Conservation (phyloP, 257 asterid genomes). For the Misopates orontium region DNA sequence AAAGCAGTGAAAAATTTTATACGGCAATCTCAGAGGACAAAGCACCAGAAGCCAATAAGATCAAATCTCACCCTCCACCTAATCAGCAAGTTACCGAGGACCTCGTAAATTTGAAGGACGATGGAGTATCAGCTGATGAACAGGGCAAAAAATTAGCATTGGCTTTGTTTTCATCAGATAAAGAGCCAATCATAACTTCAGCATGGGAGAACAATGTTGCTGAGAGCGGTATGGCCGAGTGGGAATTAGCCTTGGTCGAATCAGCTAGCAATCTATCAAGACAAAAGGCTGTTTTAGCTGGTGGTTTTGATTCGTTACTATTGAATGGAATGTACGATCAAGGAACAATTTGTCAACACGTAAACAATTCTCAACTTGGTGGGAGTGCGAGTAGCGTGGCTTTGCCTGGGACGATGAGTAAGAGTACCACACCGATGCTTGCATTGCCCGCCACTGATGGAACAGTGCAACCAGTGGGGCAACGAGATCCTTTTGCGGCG, state of each 20-base stretch:
- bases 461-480: constrained; percentile 54
- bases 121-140: constrained; percentile 72
- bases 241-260: constrained; percentile 89
- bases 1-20: no score
- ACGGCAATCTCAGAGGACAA: no score
- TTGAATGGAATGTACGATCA: constrained; percentile 86
- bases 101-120: constrained; percentile 75
- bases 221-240: constrained; percentile 74
- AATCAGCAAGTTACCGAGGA: constrained; percentile 50
- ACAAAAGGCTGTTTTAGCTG: constrained; percentile 74
- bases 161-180: constrained; percentile 64
- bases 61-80: constrained; percentile 38
- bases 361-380: constrained; percentile 46
- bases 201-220: constrained; percentile 94
- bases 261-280: constrained; percentile 64
- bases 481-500: constrained; percentile 74
- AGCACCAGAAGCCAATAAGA: constrained; percentile 23
- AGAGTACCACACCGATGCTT: constrained; percentile 44
- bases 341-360: constrained; percentile 72
- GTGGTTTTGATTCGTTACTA: constrained; percentile 70
- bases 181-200: constrained; percentile 56
- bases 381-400: constrained; percentile 88
- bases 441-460: constrained; percentile 92
- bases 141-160: constrained; percentile 76
- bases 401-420: constrained; percentile 51